phyloP scores from a whole-genome alignment of 192 early-diverging fungal species.

The Backusella morwellensis region DNA sequence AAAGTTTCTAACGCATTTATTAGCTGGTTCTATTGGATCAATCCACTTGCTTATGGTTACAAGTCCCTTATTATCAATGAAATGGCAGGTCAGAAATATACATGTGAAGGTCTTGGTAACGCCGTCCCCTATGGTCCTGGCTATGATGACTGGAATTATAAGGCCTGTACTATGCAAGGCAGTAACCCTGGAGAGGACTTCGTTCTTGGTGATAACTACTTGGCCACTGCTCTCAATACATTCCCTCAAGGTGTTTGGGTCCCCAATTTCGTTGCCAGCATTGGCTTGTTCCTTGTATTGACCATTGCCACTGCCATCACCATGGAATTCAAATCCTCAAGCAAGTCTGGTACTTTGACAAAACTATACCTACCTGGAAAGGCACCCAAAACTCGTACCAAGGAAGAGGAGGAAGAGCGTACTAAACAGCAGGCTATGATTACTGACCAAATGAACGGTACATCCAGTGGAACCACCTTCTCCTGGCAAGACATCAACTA shows the following conservation, averaged over 20 bases:
- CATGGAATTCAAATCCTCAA: slow-evolving; percentile 49
- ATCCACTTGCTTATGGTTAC: slow-evolving; percentile 67
- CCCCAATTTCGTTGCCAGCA: slow-evolving; percentile 57
- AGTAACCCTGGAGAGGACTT: slow-evolving; percentile 46
- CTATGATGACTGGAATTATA: slow-evolving; percentile 38
- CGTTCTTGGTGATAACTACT: slow-evolving; percentile 61
- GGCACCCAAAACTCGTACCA: slow-evolving; percentile 19
- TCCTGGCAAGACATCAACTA: slow-evolving; percentile 70
- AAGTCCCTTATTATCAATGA: slow-evolving; percentile 69
- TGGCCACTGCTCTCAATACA: slow-evolving; percentile 51
- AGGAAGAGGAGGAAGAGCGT: slow-evolving; percentile 28
- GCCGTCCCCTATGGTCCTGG: slow-evolving; percentile 26
- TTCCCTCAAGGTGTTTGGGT: slow-evolving; percentile 52
- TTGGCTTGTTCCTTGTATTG: slow-evolving; percentile 45
- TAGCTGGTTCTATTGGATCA: slow-evolving; percentile 50
- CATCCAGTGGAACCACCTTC: slow-evolving; percentile 44
- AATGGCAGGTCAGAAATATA: slow-evolving; percentile 41
- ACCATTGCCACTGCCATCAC: slow-evolving; percentile 36
- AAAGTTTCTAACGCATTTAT: too few species aligned
- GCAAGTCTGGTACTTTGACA: slow-evolving; percentile 45
- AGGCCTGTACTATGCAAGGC: slow-evolving; percentile 64
- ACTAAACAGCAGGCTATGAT: slow-evolving; percentile 25
- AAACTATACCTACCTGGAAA: slow-evolving; percentile 46
- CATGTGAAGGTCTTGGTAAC: slow-evolving; percentile 32
- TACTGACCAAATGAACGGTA: slow-evolving; percentile 32